Conservation (phyloP, 306 rosid species). For the Styphnolobium japonicum region DNA sequence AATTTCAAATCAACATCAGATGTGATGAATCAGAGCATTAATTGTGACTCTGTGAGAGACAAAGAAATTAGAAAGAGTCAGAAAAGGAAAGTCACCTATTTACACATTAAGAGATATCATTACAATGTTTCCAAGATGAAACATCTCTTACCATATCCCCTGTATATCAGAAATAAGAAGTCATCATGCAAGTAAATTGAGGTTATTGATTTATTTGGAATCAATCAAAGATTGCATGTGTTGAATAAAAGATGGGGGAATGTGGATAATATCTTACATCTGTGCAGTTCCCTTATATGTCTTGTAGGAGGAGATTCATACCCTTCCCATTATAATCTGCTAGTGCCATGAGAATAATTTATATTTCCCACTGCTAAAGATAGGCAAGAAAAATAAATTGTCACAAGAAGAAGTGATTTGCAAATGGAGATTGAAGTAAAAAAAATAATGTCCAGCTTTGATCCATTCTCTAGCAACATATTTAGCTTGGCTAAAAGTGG, state of each 20-base stretch:
- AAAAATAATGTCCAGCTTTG: not conserved
- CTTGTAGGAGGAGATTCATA: slow-evolving; percentile 60
- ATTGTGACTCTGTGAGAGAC: not conserved
- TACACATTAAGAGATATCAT: slow-evolving; percentile 53
- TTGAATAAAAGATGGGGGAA: not conserved
- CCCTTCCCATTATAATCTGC: slow-evolving; percentile 73
- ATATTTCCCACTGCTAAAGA: slow-evolving; percentile 87
- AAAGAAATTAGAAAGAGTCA: not conserved
- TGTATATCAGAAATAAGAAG: slow-evolving; percentile 12
- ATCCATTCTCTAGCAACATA: not conserved
- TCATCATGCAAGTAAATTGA: not conserved
- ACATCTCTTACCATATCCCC: slow-evolving; percentile 91
- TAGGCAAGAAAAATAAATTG: not conserved
- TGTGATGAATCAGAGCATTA: not conserved
- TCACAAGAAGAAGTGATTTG: not conserved
- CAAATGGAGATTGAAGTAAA: not conserved
- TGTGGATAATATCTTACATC: slow-evolving; percentile 43
- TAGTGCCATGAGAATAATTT: slow-evolving; percentile 63
- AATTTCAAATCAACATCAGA: slow-evolving; percentile 1
- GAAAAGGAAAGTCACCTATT: slow-evolving; percentile 45
- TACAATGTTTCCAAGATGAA: slow-evolving; percentile 69
- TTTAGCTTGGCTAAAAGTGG: not conserved
- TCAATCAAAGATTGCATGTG: not conserved
- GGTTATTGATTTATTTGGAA: not conserved
- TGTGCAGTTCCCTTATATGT: slow-evolving; percentile 69